Conservation (phyloP, 1,139 yeast species). For the Candida tropicalis region DNA sequence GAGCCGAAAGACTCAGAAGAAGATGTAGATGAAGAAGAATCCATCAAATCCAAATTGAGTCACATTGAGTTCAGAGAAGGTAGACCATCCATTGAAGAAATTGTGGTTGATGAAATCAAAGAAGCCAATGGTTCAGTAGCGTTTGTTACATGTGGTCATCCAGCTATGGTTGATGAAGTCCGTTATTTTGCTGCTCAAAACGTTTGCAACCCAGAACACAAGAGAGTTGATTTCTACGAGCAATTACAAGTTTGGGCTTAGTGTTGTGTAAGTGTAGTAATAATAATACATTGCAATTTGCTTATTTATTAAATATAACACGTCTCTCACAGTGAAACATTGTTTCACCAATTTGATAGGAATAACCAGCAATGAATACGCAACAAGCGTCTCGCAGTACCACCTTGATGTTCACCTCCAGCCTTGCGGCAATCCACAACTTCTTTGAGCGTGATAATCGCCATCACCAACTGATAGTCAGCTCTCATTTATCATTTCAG, state of each 20-base stretch:
- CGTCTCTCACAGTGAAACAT: too few species aligned
- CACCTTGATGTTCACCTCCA: too few species aligned
- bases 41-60: constrained; percentile 24
- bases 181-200: constrained; percentile 36
- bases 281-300: too few species aligned
- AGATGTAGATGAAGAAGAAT: neutral
- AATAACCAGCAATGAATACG: too few species aligned
- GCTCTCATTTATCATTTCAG: too few species aligned
- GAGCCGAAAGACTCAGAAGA: neutral
- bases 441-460: too few species aligned
- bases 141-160: constrained; percentile 53
- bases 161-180: constrained; percentile 28
- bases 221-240: constrained; percentile 40
- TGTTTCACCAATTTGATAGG: too few species aligned
- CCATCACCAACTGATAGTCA: too few species aligned
- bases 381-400: too few species aligned
- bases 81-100: constrained; percentile 32
- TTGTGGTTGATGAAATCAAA: constrained; percentile 30
- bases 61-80: constrained; percentile 35
- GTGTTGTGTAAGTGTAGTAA: too few species aligned
- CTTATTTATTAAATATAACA: too few species aligned
- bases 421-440: too few species aligned
- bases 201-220: constrained; percentile 25
- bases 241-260: constrained; percentile 43
- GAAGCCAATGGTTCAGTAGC: constrained; percentile 40